Base-by-base conservation (phyloP, 2,329 filamentous ascomycete genomes). In the Ophiosphaerella narmari region DNA sequence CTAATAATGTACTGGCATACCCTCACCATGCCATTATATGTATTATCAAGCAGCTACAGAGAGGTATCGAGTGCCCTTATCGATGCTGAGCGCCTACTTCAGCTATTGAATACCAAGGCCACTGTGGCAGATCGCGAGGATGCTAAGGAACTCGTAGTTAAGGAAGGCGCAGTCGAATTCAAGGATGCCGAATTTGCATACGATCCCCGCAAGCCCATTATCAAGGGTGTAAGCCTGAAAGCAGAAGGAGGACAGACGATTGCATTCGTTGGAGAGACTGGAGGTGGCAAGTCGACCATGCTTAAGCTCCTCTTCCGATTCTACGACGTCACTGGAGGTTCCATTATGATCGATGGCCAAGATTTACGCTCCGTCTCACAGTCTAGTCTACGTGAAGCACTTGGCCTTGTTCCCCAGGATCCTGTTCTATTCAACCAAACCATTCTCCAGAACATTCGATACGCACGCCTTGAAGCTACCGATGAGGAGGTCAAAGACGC, bases 361-460 rank as follows among this genome's bases (percentile, higher is more conserved):
- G 82, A 86, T 52, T 76, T 89, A 23, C 79, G 83, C 18, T 75
- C 82, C 23, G 78, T 88, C 2, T 84, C 80, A 0, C 74, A 86
- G 12, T 74, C 78, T 47, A 84, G 80, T 39, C 73, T 89, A 2
- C 78, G 85, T 8, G 77, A 82, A 16, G 74, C 77, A 2, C 78
- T 89, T 23, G 85, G 85, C 16, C 77, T 87, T 11, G 86, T 88
- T 0, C 86, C 86, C 3, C 83, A 89, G 67, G 82, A 86, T 52
- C 81, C 85, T 0, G 75, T 80, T 0, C 74, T 89, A 7, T 88
- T 89, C 74, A 86, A 88, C 63, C 78, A 80, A 29, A 82, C 82
- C 1, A 80, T 89, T 36, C 78, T 85, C 63, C 80, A 87, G 14
- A 89, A 89, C 60, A 74, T 89, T 21, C 79, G 79, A 2, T 89